A percentile compares a stretch with the other conserved stretches of the same genome.
Conservation (phyloP, 2,329 filamentous ascomycete genomes). For the Pyricularia sp. region DNA sequence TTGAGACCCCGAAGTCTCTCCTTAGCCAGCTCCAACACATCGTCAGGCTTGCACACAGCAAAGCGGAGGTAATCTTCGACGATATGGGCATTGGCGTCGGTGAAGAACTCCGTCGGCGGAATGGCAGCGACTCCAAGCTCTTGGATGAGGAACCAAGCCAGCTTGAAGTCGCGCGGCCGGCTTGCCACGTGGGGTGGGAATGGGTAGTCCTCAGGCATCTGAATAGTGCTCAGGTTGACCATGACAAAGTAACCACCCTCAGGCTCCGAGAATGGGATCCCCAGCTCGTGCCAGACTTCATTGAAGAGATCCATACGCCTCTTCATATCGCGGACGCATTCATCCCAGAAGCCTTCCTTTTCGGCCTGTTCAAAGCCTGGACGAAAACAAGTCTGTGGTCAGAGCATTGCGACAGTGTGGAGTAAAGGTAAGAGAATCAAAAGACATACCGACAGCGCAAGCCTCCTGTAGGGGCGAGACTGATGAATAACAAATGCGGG, state of each 20-base stretch:
- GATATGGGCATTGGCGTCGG: conserved; percentile 69
- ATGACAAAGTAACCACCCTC: conserved; percentile 97
- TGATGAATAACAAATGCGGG: conserved; percentile 89
- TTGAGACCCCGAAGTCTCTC: conserved; percentile 62
- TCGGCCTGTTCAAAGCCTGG: conserved; percentile 80
- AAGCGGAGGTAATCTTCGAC: conserved; percentile 92
- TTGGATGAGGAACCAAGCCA: conserved; percentile 94
- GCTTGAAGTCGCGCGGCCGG: conserved; percentile 85
- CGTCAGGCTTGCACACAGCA: conserved; percentile 91
- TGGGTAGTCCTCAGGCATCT: conserved; percentile 71
- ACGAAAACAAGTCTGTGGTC: not conserved
- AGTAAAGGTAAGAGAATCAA: not conserved
- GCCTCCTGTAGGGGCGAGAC: conserved; percentile 93
- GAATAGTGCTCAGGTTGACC: conserved; percentile 83
- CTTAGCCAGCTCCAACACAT: conserved; percentile 72
- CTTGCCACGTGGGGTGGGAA: conserved; percentile 84
- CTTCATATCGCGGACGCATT: conserved; percentile 79
- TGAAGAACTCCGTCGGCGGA: conserved; percentile 95
- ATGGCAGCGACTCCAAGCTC: conserved; percentile 94
- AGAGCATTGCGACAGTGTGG: conserved; percentile 4
- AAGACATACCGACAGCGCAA: conserved; percentile 59
- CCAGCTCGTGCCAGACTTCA: conserved; percentile 65
- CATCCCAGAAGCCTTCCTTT: conserved; percentile 75
- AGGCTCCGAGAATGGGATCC: conserved; percentile 76
- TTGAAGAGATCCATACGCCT: conserved; percentile 83